A percentile compares a stretch with the other conserved stretches of the same genome.
phyloP scores from a whole-genome alignment of 2,329 filamentous ascomycete species.

The Curvularia spicifera region DNA sequence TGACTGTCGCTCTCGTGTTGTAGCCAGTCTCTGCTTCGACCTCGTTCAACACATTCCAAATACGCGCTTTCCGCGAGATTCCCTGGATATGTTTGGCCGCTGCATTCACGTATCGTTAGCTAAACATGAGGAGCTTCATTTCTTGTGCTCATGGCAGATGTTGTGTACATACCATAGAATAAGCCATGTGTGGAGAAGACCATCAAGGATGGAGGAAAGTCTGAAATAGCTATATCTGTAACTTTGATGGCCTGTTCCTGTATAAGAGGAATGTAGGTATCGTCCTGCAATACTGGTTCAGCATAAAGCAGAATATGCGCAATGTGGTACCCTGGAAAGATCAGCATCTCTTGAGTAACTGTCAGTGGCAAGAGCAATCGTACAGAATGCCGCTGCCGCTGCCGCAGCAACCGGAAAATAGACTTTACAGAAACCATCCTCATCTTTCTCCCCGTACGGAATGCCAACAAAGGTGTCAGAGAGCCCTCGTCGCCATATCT shows the following conservation, averaged over 20 bases:
- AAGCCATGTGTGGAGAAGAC: constrained; percentile 44
- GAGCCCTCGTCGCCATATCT: constrained; percentile 36
- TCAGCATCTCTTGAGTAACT: neutral
- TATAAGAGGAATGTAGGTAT: constrained; percentile 33
- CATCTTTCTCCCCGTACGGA: constrained; percentile 39
- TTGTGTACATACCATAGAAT: constrained; percentile 35
- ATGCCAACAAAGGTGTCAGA: constrained; percentile 43
- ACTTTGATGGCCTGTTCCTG: constrained; percentile 42
- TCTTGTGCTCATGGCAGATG: no score
- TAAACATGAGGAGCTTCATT: neutral
- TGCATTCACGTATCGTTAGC: constrained; percentile 12
- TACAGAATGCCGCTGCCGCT: constrained; percentile 40
- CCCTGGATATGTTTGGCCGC: constrained; percentile 47
- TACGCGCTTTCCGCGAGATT: constrained; percentile 40
- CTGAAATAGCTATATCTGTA: constrained; percentile 41
- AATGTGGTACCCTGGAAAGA: constrained; percentile 35
- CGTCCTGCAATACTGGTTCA: constrained; percentile 38
- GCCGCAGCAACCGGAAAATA: constrained; percentile 43
- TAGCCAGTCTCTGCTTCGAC: constrained; percentile 44
- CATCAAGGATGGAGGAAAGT: constrained; percentile 41
- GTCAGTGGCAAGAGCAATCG: neutral
- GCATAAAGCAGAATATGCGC: constrained; percentile 42
- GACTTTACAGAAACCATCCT: constrained; percentile 41
- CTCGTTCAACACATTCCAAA: constrained; percentile 43
- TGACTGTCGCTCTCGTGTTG: constrained; percentile 37